These are phyloP conservation scores for Areca catechu DNA, from an alignment of 176 grass and related monocot species.

Conservation along the genomic window DNA sequence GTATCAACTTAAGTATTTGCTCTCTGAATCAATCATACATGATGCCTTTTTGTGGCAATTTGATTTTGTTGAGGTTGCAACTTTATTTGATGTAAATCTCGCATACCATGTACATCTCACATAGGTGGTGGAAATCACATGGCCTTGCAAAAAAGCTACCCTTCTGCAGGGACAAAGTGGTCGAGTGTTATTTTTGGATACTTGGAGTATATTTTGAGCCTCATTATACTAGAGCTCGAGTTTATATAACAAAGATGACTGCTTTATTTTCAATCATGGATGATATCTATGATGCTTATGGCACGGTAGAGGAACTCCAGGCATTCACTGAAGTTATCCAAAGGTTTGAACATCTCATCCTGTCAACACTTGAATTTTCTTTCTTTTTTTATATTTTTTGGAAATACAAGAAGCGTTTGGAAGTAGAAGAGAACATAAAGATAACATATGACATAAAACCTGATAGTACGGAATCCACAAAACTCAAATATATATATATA, in stretches of 20 bases:
- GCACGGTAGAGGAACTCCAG: neutral
- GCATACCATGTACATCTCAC: too few relatives aligned
- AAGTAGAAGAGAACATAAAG: neutral
- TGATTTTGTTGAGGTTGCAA: too few relatives aligned
- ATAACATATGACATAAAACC: neutral
- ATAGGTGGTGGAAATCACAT: conserved; percentile 39
- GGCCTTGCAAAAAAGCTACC: neutral
- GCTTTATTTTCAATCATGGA: conserved; percentile 4
- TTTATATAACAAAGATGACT: conserved; percentile 17
- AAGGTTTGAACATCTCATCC: conserved; percentile 14
- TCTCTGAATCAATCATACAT: too few relatives aligned
- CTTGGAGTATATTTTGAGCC: conserved; percentile 23
- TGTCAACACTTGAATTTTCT: too few relatives aligned
- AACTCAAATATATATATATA: too few relatives aligned
- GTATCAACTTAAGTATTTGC: too few relatives aligned
- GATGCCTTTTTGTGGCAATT: too few relatives aligned
- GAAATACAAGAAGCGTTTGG: too few relatives aligned
- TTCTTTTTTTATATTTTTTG: too few relatives aligned
- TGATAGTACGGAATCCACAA: too few relatives aligned
- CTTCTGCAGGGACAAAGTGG: conserved; percentile 23
- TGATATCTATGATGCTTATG: conserved; percentile 7
- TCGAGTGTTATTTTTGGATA: conserved; percentile 28
- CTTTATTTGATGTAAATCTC: too few relatives aligned
- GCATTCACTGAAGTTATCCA: conserved; percentile 27
- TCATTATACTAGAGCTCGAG: conserved; percentile 8